Conservation (phyloP, 306 rosid species). For the Hippophae gyantsensis region DNA sequence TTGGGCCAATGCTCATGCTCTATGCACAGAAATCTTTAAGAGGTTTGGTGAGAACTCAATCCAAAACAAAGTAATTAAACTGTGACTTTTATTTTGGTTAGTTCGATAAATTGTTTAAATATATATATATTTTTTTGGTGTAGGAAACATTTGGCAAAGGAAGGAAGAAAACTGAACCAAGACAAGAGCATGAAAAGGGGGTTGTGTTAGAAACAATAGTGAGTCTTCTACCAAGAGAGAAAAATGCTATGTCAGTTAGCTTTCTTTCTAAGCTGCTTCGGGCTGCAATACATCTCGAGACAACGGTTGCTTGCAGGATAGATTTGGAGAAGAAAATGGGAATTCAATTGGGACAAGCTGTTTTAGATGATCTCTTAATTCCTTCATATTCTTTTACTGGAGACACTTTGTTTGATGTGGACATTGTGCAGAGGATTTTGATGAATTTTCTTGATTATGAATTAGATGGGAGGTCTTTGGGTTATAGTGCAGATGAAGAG, state of each 20-base stretch:
- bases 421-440: conserved; percentile 68
- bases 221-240: conserved; percentile 84
- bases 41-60: conserved; percentile 87
- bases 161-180: conserved; percentile 68
- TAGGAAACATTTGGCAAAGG: conserved; percentile 74
- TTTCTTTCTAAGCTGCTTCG: conserved; percentile 86
- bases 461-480: conserved; percentile 25
- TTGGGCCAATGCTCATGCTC: conserved; percentile 86
- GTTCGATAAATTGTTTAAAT: conserved; percentile 9
- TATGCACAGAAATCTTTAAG: conserved; percentile 94
- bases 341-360: conserved; percentile 64
- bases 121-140: conserved; percentile 9
- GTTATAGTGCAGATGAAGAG: conserved; percentile 32
- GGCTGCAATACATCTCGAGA: conserved; percentile 66
- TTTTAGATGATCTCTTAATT: conserved; percentile 80
- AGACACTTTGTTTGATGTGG: conserved; percentile 78
- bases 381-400: conserved; percentile 77
- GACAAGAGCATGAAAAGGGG: conserved; percentile 79
- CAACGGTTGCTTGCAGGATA: conserved; percentile 89
- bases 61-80: conserved; percentile 13
- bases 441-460: conserved; percentile 51
- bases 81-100: background rate
- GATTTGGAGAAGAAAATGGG: conserved; percentile 91
- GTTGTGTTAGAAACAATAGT: conserved; percentile 81
- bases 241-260: conserved; percentile 71